Conservation (phyloP, 1,284 basidiomycete species). For the Pterulicium gracile region DNA sequence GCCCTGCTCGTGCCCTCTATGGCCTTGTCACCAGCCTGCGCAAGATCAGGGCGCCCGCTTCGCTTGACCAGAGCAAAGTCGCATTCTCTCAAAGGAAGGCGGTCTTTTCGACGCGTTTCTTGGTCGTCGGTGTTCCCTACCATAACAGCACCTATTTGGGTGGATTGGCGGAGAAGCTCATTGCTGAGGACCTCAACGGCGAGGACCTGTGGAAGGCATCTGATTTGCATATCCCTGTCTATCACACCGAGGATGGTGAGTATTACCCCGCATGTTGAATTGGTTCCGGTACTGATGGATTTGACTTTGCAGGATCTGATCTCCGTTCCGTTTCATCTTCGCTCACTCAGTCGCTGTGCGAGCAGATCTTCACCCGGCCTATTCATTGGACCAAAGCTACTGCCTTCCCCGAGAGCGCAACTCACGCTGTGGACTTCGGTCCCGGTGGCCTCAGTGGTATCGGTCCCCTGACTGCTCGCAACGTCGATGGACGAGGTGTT, state of each 20-base stretch:
- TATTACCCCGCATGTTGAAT: conserved; percentile 11
- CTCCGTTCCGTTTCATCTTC: conserved; percentile 57
- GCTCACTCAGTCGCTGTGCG: conserved; percentile 74
- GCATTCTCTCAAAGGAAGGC: conserved; percentile 94
- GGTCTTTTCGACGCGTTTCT: conserved; percentile 87
- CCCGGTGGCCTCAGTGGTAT: conserved; percentile 92
- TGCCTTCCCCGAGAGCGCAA: conserved; percentile 80
- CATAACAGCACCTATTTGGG: conserved; percentile 75
- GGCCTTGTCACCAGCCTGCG: conserved; percentile 87
- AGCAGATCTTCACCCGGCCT: conserved; percentile 87
- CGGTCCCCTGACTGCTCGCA: conserved; percentile 82
- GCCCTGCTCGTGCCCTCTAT: conserved; percentile 85
- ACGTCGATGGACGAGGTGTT: conserved; percentile 88
- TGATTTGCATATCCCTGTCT: conserved; percentile 80
- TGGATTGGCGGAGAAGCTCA: conserved; percentile 69
- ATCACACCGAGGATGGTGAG: conserved; percentile 85
- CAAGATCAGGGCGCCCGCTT: conserved; percentile 80
- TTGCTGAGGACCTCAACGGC: conserved; percentile 63
- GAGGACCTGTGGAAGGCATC: conserved; percentile 74
- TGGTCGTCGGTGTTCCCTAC: conserved; percentile 92
- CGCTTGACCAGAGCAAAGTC: conserved; percentile 88
- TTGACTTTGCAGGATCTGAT: conserved; percentile 57
- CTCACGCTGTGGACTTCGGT: conserved; percentile 94
- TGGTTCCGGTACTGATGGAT: conserved; percentile 13
- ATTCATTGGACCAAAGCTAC: conserved; percentile 93